These are phyloP conservation scores for Parietichytrium sp. DNA, from an alignment of 108 stramenopile genomes.

Conservation along the genomic window DNA sequence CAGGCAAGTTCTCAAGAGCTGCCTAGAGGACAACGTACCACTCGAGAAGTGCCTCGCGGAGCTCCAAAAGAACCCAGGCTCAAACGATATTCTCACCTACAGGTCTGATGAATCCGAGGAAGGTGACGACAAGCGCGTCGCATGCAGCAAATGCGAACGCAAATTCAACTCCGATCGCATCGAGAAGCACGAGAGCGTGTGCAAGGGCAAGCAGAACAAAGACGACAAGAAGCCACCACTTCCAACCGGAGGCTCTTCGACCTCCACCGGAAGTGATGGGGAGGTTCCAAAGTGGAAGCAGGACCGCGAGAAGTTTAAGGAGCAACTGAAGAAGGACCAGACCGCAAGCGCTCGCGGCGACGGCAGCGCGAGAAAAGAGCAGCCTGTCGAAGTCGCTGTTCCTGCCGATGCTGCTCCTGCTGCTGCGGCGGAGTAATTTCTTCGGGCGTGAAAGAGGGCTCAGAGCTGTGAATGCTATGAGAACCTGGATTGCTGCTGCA, in stretches of 20 bases:
- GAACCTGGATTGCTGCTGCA: no score
- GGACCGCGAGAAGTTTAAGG: constrained; percentile 37
- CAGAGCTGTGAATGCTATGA: no score
- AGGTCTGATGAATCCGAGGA: constrained; percentile 11
- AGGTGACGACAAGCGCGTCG: not conserved
- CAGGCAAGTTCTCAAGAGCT: not conserved
- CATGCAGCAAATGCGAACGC: constrained; percentile 11
- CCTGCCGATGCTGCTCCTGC: not conserved
- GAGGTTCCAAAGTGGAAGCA: constrained; percentile 12
- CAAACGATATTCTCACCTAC: no score
- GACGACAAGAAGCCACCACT: no score
- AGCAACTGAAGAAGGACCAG: constrained; percentile 36
- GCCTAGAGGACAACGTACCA: not conserved
- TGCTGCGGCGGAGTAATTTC: not conserved
- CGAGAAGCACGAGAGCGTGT: constrained; percentile 40
- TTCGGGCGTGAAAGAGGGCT: no score
- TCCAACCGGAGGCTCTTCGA: no score
- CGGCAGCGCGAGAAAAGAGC: not conserved
- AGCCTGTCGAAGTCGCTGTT: not conserved
- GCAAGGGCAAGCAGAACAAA: constrained; percentile 36
- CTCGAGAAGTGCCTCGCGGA: constrained; percentile 18
- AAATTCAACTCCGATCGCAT: constrained; percentile 44
- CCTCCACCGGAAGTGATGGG: no score
- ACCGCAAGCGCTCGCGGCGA: not conserved
- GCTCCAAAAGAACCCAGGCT: not conserved